Evolutionary conservation across 2,329 filamentous ascomycete genomes (phyloP), one percentile per base, ranked within the genome.

Genomic region (Cercospora zeae-maydis): DNA sequence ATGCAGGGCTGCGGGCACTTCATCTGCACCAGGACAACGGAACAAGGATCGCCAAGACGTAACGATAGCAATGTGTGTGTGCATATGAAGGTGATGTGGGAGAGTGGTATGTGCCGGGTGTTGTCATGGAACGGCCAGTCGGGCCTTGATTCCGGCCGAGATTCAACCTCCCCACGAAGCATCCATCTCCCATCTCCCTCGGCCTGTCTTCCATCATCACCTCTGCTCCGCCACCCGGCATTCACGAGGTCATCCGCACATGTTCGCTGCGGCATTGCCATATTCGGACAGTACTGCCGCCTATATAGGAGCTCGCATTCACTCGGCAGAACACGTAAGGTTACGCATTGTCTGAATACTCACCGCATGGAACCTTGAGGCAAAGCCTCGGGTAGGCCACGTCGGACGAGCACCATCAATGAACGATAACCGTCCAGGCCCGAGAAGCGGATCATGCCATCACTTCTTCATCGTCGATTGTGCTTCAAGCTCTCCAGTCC

Each of bases 391-490:
- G 42, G 21, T 14, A 47, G 21, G 42, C 42, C 13, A 47, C 19
- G 27, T 24, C 21, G 13, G 4, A 47, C 7, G 42, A 24, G 42
- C 42, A 47, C 10, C 21, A 10, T 24, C 42, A 19, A 27, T 2
- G 31, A 19, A 19, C 42, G 2, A 27, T 8, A 4, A 11, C 19
- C 42, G 21, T 7, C 13, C 49, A 19, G 14, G 14, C 49, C 13
- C 49, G 27, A 33, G 11, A 11, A 16, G 16, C 9, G 27, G 27
- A 11, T 30, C 11, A 31, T 52, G 1, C 30, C 21, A n/a, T 52
- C 49, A 57, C 33, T 39, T 37, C 33, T 36, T 24, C 14, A 4
- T 82, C 80, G 59, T 59, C 13, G 54, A 39, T 53, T 52, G 30
- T 31, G 56, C 51, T 16, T 63, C 58, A 6, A 49, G 39, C 37